Percentiles rank a stretch among this genome's conserved stretches.
phyloP scores from a whole-genome alignment of 2,329 filamentous ascomycete species.

The Aaosphaeria pasadenensis region DNA sequence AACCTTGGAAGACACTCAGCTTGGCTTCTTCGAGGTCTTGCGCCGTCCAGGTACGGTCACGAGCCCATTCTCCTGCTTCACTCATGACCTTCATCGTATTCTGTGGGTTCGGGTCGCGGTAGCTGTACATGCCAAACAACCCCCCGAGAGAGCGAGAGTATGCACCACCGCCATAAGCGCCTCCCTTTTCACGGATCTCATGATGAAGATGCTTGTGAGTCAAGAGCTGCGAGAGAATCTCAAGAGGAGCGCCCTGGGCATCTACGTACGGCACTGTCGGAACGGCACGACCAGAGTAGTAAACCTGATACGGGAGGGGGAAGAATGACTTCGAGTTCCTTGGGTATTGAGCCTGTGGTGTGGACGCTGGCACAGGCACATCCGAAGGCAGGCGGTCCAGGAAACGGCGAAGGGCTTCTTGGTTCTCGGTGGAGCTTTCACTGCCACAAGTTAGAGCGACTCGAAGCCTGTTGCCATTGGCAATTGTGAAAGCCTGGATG shows the following conservation, averaged over 20 bases:
- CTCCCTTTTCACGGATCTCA: conserved; percentile 96
- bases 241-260: conserved; percentile 71
- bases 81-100: conserved; percentile 85
- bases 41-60: conserved; percentile 75
- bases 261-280: conserved; percentile 82
- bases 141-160: conserved; percentile 78
- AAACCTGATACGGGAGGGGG: conserved; percentile 93
- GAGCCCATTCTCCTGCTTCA: conserved; percentile 78
- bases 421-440: conserved; percentile 69
- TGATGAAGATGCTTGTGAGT: conserved; percentile 97
- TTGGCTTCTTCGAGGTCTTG: conserved; percentile 94
- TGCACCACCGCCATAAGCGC: conserved; percentile 90
- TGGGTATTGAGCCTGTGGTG: conserved; percentile 34
- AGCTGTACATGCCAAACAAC: conserved; percentile 91
- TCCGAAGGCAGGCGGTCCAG: conserved; percentile 56
- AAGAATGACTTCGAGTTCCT: conserved; percentile 73
- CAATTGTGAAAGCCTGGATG: conserved; percentile 77
- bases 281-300: conserved; percentile 81
- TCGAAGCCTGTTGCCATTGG: conserved; percentile 65
- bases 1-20: conserved; percentile 84
- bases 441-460: conserved; percentile 81
- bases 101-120: conserved; percentile 90
- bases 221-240: conserved; percentile 84
- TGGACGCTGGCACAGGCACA: conserved; percentile 25
- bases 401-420: conserved; percentile 69